Evolutionary conservation across 495 filamentous ascomycete species (phyloP), one percentile per base, ranked within the genome.

Genomic region (Xylaria curta): DNA sequence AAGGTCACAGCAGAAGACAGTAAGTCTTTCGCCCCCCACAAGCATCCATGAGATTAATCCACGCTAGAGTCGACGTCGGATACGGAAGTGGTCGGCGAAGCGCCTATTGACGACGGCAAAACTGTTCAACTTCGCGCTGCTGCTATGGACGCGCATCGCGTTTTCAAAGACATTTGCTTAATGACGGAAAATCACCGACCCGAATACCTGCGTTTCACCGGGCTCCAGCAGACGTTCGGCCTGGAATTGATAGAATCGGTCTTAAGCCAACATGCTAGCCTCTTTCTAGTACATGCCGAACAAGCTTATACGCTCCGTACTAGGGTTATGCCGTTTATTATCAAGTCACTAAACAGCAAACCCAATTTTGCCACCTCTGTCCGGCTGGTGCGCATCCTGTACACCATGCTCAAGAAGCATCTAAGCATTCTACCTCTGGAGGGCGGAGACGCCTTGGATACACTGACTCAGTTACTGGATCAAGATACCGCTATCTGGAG

Each of bases 201-300:
- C 8, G 87, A 93, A 66, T 97, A 94, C 73, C 85, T 98, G 26
- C 88, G 89, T 51, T 91, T 93, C 70, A 90, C 91, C 44, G 87
- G 88, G 5, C 85, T 98, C 17, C 89, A 93, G 1, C 90, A 93
- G 61, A 91, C 91, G 1, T 95, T 97, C 73, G 93, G 94, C 24
- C 82, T 99, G 2, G 96, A 98, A 76, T 85, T 98, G 42, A 93
- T 98, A 73, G 95, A 97, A 82, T 94, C 93, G 6, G 88, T 97
- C 44, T 80, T 99, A 56, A 87, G 91, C 4, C 97, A 94, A 76
- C 94, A 97, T 83, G 89, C 92, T 19, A 85, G 87, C 40, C 91
- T 97, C 38, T 94, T 97, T 78, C 68, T 76, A 9, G 83, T 84
- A 1, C 96, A 97, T 77, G 84, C 89, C 0, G 96, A 99, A 77